phyloP scores from a whole-genome alignment of 2,329 filamentous ascomycete genomes.

The Ceratocystis harringtonii region DNA sequence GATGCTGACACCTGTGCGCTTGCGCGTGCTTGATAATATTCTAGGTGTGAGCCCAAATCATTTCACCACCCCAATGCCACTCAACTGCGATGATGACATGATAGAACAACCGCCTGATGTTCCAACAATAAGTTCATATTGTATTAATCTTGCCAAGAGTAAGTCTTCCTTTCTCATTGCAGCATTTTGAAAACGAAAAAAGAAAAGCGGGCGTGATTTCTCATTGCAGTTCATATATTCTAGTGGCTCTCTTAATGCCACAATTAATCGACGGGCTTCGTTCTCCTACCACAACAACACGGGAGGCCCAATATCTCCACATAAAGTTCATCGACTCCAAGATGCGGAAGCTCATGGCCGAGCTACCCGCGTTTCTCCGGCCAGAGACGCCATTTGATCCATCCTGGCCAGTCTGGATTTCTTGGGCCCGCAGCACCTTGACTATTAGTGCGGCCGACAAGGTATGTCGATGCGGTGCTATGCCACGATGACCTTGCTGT shows the following conservation, averaged over 20 bases:
- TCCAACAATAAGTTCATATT: slow-evolving; percentile 16
- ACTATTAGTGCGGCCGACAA: slow-evolving; percentile 16
- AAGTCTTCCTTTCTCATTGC: not conserved
- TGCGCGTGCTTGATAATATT: not conserved
- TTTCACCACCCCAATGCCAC: slow-evolving; percentile 15
- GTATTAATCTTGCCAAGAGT: slow-evolving; percentile 15
- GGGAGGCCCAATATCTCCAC: slow-evolving; percentile 14
- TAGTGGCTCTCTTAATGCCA: slow-evolving; percentile 16
- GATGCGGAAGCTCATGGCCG: slow-evolving; percentile 8
- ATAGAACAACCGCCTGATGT: slow-evolving; percentile 8
- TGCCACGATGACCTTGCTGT: too few relatives aligned
- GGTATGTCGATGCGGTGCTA: not conserved
- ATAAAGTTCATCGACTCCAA: slow-evolving; percentile 11
- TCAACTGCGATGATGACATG: slow-evolving; percentile 17
- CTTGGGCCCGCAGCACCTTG: slow-evolving; percentile 15
- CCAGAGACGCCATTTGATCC: slow-evolving; percentile 4
- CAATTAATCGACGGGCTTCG: slow-evolving; percentile 14
- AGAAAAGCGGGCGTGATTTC: not conserved
- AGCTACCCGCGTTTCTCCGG: slow-evolving; percentile 10
- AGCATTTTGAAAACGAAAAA: not conserved
- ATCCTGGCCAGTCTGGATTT: slow-evolving; percentile 15
- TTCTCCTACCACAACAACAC: slow-evolving; percentile 3
- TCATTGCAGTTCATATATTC: not conserved
- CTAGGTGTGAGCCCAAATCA: slow-evolving; percentile 13
- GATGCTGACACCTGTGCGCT: not conserved